Evolutionary conservation across 2,329 filamentous ascomycete species (phyloP), one percentile per base, ranked within the genome.

Genomic region (Dendrostoma leiphaemia): DNA sequence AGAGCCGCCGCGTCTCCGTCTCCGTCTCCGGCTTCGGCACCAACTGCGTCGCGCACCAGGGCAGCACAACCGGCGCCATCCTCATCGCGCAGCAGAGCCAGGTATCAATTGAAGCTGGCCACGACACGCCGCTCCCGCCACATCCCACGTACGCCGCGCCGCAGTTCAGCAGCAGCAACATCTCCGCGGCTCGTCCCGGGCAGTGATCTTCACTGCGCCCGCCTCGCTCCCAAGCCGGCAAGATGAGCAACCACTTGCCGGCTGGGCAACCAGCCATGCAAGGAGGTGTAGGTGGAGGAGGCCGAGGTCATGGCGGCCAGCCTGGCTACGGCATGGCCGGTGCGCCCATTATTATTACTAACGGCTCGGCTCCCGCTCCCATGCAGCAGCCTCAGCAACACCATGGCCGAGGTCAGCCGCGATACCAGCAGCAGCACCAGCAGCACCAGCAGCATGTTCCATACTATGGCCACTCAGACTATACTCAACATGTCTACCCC

Each of bases 231-330:
- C 79, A 82, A 74, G 81, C 82, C 83, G 84, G 83, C 82, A 89
- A 81, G 85, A 90, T 90, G 86, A 88, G 85, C 77, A 78, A 78
- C 74, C 81, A 78, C 86, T 84, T 88, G 84, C 84, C 85, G 83
- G 84, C 84, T 83, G 86, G 86, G 80, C 84, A 85, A 74, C 53
- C 57, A 59, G 78, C 78, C 71, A 79, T 82, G 74, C 78, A 75
- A 66, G 75, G 74, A 67, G 71, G 52, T 31, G 48, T 48, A 28
- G 45, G 34, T 15, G 12, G 44, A 28, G 40, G 21, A 21, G 28
- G 55, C 28, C 46, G 48, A 23, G 51, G 32, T 34, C 48, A 53
- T 34, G 47, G 41, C 28, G 41, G 49, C 24, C 49, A 56, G 41
- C 43, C 51, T 48, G 38, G 26, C 35, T 58, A 58, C 12, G 43